Percentiles rank a stretch among this genome's conserved stretches.
phyloP scores from a whole-genome alignment of 495 filamentous ascomycete genomes.

The Cercophora samala region DNA sequence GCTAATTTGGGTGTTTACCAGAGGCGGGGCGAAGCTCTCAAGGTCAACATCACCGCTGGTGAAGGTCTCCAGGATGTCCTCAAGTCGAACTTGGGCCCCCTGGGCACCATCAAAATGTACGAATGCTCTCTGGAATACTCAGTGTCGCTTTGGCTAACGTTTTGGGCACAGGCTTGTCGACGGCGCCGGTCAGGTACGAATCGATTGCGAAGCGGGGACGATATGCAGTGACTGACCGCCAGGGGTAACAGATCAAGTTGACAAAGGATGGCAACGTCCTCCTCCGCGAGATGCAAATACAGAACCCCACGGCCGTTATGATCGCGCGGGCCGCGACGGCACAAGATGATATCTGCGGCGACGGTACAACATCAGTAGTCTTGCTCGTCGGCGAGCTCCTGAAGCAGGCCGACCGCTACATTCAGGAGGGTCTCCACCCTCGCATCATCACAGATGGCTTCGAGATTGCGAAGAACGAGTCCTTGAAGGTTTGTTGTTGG shows the following conservation, averaged over 20 bases:
- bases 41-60: slow-evolving; percentile 93
- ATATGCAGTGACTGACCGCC: slow-evolving; percentile 21
- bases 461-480: slow-evolving; percentile 91
- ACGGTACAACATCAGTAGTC: slow-evolving; percentile 96
- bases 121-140: slow-evolving; percentile 23
- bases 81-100: slow-evolving; percentile 91
- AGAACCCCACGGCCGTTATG: slow-evolving; percentile 94
- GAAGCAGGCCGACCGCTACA: slow-evolving; percentile 95
- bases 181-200: slow-evolving; percentile 80
- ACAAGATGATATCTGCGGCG: slow-evolving; percentile 96
- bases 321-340: slow-evolving; percentile 97
- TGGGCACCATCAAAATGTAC: slow-evolving; percentile 95
- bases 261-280: slow-evolving; percentile 98
- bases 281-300: slow-evolving; percentile 92
- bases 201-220: slow-evolving; percentile 10
- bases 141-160: slow-evolving; percentile 31
- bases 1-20: slow-evolving; percentile 41
- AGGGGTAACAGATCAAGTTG: slow-evolving; percentile 76
- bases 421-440: slow-evolving; percentile 90
- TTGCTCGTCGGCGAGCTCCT: slow-evolving; percentile 92
- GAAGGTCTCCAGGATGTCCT: slow-evolving; percentile 94
- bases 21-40: slow-evolving; percentile 92
- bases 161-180: slow-evolving; percentile 74
- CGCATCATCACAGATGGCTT: slow-evolving; percentile 97
- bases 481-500: slow-evolving; percentile 67